A percentile compares a stretch with the other conserved stretches of the same genome.
Evolutionary conservation across 805 yeast genomes (phyloP).

Genomic region (Hanseniaspora occidentalis): DNA sequence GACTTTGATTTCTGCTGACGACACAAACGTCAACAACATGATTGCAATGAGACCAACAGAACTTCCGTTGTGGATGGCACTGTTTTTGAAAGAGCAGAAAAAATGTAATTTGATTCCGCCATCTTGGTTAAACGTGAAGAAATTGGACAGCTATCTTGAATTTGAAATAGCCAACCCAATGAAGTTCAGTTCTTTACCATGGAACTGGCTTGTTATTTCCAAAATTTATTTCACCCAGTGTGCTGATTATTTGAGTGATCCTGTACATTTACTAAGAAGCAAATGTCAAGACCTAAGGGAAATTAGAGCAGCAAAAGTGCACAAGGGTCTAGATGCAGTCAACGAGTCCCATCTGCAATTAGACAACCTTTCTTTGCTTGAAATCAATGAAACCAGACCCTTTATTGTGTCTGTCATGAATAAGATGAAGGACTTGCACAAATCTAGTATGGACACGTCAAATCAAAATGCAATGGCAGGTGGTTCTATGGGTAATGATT

Average conservation of each 20-base stretch:
- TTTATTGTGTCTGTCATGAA: conserved; percentile 74
- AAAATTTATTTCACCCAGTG: conserved; percentile 57
- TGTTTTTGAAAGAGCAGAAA: conserved; percentile 69
- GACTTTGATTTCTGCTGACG: conserved; percentile 28
- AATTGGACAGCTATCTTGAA: conserved; percentile 45
- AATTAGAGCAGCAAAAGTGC: conserved; percentile 64
- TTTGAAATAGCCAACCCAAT: conserved; percentile 48
- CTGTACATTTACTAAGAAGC: conserved; percentile 57
- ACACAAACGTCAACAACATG: conserved; percentile 19
- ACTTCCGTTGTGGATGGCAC: conserved; percentile 82
- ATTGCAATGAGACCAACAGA: conserved; percentile 52
- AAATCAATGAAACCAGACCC: conserved; percentile 80
- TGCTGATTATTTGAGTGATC: conserved; percentile 65
- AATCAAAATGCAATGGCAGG: background rate
- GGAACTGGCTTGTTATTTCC: conserved; percentile 79
- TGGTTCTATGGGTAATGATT: background rate
- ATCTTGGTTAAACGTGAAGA: conserved; percentile 54
- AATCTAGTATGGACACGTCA: conserved; percentile 8
- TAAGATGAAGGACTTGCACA: conserved; percentile 43
- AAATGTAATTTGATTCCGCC: conserved; percentile 83
- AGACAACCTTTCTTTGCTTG: conserved; percentile 72
- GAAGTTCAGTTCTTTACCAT: conserved; percentile 62
- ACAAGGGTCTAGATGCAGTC: conserved; percentile 64
- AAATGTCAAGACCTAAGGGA: conserved; percentile 76
- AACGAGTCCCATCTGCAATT: conserved; percentile 76